Percentiles rank a stretch among this genome's conserved stretches.
These are phyloP conservation scores for Musa acuminata DNA, from an alignment of 176 grass and related monocot genomes.

Conservation along the genomic window DNA sequence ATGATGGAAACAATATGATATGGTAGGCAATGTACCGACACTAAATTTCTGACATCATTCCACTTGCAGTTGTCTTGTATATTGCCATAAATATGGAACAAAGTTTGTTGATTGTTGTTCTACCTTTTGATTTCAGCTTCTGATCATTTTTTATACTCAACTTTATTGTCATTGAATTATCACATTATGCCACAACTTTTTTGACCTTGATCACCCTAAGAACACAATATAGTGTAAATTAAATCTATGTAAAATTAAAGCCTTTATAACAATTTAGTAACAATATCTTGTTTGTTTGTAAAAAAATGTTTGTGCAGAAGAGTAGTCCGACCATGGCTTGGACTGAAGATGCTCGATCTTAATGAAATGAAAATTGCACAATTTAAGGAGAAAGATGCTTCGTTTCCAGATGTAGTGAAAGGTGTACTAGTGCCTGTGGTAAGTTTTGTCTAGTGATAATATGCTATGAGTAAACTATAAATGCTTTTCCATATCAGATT, in stretches of 20 bases:
- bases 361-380: slow-evolving; percentile 60
- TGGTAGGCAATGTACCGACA: neutral
- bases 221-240: neutral
- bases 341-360: slow-evolving; percentile 76
- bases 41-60: neutral
- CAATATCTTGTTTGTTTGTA: neutral
- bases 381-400: slow-evolving; percentile 63
- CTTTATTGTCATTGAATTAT: neutral
- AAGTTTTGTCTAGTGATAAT: slow-evolving; percentile 8
- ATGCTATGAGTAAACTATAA: neutral
- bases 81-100: neutral
- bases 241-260: neutral
- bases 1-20: neutral
- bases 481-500: neutral
- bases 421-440: slow-evolving; percentile 68
- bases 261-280: slow-evolving; percentile 6
- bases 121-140: neutral
- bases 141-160: neutral
- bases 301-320: slow-evolving; percentile 36
- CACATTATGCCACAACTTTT: neutral
- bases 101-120: neutral
- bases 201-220: neutral
- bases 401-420: slow-evolving; percentile 67
- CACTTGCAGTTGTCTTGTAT: neutral
- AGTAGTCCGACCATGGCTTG: slow-evolving; percentile 80